Conservation (phyloP, 192 early-diverging fungal genomes). For the Gigaspora rosea region DNA sequence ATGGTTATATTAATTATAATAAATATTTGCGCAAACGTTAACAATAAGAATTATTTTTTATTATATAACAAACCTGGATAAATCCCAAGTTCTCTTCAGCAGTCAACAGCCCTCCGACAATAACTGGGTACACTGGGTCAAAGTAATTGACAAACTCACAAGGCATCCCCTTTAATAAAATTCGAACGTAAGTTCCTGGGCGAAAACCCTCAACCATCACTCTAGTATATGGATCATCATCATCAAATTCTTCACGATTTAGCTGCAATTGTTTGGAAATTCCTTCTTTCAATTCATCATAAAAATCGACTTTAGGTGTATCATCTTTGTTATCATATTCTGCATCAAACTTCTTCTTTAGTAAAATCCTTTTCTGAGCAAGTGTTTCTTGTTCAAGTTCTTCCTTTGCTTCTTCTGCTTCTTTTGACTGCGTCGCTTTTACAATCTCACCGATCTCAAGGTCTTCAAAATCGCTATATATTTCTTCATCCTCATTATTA, state of each 20-base stretch:
- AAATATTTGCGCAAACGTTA: neutral
- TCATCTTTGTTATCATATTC: slow-evolving; percentile 78
- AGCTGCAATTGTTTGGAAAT: slow-evolving; percentile 80
- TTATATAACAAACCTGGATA: slow-evolving; percentile 61
- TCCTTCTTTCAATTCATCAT: slow-evolving; percentile 86
- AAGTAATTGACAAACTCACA: slow-evolving; percentile 94
- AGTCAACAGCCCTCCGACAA: slow-evolving; percentile 86
- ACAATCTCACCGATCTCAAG: slow-evolving; percentile 65
- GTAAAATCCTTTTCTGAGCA: slow-evolving; percentile 80
- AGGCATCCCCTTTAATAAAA: slow-evolving; percentile 88
- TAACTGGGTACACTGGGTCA: slow-evolving; percentile 86
- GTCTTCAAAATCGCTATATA: slow-evolving; percentile 78
- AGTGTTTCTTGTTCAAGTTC: slow-evolving; percentile 67
- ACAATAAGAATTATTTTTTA: neutral
- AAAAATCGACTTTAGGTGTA: slow-evolving; percentile 70
- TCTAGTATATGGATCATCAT: slow-evolving; percentile 70
- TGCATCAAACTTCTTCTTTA: slow-evolving; percentile 94
- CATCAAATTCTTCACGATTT: slow-evolving; percentile 87
- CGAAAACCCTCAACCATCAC: slow-evolving; percentile 90
- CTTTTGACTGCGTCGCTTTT: slow-evolving; percentile 35
- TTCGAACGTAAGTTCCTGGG: slow-evolving; percentile 91
- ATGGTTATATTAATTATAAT: slow-evolving; percentile 1
- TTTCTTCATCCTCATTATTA: slow-evolving; percentile 58
- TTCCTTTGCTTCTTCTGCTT: slow-evolving; percentile 51
- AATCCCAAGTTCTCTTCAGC: slow-evolving; percentile 94